phyloP scores from a whole-genome alignment of 305 asterid species.

The Fraxinus xanthoxyloides region DNA sequence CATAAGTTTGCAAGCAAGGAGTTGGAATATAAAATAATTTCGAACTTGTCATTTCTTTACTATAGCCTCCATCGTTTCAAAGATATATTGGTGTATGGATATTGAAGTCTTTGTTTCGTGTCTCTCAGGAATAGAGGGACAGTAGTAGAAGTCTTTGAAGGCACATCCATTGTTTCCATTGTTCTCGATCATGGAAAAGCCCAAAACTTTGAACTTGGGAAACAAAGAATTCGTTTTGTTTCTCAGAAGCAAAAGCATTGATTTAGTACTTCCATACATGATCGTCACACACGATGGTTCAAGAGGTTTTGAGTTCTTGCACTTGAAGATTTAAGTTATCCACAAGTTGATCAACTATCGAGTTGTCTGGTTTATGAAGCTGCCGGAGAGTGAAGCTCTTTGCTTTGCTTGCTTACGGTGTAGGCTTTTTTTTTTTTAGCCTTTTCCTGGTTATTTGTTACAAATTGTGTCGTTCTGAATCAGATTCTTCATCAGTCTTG shows the following conservation, averaged over 20 bases:
- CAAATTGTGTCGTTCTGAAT: not conserved
- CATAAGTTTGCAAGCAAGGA: not conserved
- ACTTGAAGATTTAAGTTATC: not conserved
- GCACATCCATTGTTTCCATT: conserved; percentile 35
- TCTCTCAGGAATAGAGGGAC: conserved; percentile 46
- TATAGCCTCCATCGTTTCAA: not conserved
- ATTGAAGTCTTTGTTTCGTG: not conserved
- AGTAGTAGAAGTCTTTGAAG: conserved; percentile 47
- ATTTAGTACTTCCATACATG: conserved; percentile 8
- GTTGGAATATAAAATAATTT: not conserved
- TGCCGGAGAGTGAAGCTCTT: not conserved
- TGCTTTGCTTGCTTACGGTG: not conserved
- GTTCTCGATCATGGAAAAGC: conserved; percentile 41
- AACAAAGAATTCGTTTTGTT: conserved; percentile 48
- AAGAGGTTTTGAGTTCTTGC: not conserved
- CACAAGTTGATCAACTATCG: not conserved
- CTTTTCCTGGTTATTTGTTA: not conserved
- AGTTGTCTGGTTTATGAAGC: not conserved
- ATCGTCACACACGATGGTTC: not conserved
- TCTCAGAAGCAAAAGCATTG: conserved; percentile 37
- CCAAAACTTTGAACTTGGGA: conserved; percentile 42
- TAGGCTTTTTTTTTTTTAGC: not conserved
- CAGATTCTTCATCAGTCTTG: not conserved
- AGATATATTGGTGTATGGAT: not conserved
- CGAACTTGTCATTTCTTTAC: not conserved